Base-by-base conservation (phyloP, 2,329 filamentous ascomycete genomes). In the Diaporthe eres region DNA sequence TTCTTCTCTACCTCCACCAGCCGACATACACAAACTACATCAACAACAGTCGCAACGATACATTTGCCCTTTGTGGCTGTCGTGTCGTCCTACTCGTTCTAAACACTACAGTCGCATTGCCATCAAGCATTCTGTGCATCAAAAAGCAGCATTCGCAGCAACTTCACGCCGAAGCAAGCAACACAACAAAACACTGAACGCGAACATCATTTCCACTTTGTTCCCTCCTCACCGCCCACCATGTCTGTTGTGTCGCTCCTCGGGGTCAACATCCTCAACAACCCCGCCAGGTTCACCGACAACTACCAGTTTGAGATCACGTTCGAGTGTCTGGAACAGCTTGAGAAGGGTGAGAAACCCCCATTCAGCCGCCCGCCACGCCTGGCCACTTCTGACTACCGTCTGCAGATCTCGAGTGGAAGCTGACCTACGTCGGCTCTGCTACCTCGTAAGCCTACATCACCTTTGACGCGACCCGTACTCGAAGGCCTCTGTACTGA, bases 261-360 rank as follows among this genome's bases (percentile, higher is more conserved):
- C 80, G 96, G 96, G 83, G 97, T 99, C 82, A 94, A 97, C 86
- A 94, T 99, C 80, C 90, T 95, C 84, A 98, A 99, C 91, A 99
- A 99, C 88, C 97, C 97, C 82, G 96, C 97, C 82, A 92, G 94
- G 80, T 98, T 99, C 87, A 94, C 92, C 81, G 94, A 96, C 84
- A 92, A 95, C 73, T 99, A 99, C 85, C 93, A 97, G 85, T 98
- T 99, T 80, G 96, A 99, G 86, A 98, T 99, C 84, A 99, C 97
- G 25, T 99, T 99, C 78, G 97, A 99, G 86, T 98, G 97, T 82
- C 92, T 98, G 34, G 97, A 99, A 88, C 92, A 94, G 80, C 91
- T 99, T 53, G 94, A 98, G 84, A 98, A 98, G 87, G 96, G 95
- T 96, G 85, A 44, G 85, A 17, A 61, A 60, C 57, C 39, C 25